Evolutionary conservation across 2,329 filamentous ascomycete species (phyloP), one percentile per base, ranked within the genome.

Genomic region (Cladosporium sp.): DNA sequence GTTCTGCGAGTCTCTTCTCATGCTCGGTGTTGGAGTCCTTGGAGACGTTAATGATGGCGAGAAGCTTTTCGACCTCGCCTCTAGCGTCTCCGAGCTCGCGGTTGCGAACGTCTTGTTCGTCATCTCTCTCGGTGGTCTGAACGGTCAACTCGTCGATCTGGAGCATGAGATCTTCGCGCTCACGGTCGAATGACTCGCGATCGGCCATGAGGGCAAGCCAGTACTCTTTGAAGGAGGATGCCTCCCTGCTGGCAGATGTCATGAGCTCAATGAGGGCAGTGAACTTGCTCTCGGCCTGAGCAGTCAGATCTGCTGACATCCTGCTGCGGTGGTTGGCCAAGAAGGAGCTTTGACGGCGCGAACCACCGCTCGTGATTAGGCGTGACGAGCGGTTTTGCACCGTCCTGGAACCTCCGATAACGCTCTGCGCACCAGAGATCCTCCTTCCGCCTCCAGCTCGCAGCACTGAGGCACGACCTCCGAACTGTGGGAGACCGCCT

Each of bases 251-350:
- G 37, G 73, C 74, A 59, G 63, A 72, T 31, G 69, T 66, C 69
- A 76, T 74, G 55, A 75, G 67, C 52, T 76, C 74, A 26, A 76
- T 74, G 65, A 76, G 64, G 16, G 69, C 67, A 65, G 73, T 70
- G 68, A 76, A 76, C 64, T 74, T 75, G 67, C 65, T 67, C 66
- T 75, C 74, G 29, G 73, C 73, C 53, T 75, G 70, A n/a, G 68
- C 65, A 29, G 69, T 73, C 23, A 71, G 64, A 65, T 75, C 74
- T 44, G 68, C 65, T 11, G 72, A 72, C 71, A 74, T 72, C 57
- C 73, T 71, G 65, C 65, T 69, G 50, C 71, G 70, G 65, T 73
- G 71, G 44, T 67, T 67, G 55, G 69, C 67, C 58, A 72, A 67
- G 66, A 71, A 71, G n/a, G 69, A 69, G 65, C 68, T 69, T n/a